Conservation (phyloP, 2,329 filamentous ascomycete genomes). For the Tricladium varicosporioides region DNA sequence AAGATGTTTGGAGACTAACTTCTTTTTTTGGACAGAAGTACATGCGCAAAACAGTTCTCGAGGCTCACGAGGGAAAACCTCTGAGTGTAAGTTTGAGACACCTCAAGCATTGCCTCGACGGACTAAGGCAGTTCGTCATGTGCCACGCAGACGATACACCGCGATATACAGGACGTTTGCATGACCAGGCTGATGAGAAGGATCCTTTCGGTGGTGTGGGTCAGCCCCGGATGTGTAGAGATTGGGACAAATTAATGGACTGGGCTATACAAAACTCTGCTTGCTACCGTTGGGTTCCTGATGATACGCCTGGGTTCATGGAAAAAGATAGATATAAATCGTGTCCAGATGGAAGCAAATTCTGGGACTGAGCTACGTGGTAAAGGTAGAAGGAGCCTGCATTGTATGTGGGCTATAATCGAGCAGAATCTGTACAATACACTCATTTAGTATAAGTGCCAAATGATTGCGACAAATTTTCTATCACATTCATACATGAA, state of each 20-base stretch:
- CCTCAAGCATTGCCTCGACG: neutral
- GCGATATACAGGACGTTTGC: neutral
- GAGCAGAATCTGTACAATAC: too few relatives aligned
- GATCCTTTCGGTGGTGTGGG: neutral
- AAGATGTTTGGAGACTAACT: neutral
- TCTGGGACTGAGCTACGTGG: too few relatives aligned
- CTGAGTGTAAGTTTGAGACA: neutral
- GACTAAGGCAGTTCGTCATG: neutral
- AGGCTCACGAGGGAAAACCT: neutral
- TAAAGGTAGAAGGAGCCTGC: too few relatives aligned
- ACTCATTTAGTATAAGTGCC: too few relatives aligned
- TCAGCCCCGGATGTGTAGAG: neutral
- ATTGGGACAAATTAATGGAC: neutral
- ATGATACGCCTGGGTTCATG: too few relatives aligned
- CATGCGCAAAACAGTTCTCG: neutral
- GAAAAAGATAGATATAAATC: too few relatives aligned
- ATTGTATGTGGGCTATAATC: too few relatives aligned
- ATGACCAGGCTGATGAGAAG: neutral
- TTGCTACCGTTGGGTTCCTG: too few relatives aligned
- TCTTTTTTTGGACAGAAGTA: neutral
- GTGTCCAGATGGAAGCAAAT: too few relatives aligned
- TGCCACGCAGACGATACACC: neutral
- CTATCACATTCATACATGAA: too few relatives aligned
- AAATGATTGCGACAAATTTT: too few relatives aligned
- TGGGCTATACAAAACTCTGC: too few relatives aligned